Base-by-base conservation (phyloP, 2,329 filamentous ascomycete species). In the Graphilbum ipis-grandicollis region DNA sequence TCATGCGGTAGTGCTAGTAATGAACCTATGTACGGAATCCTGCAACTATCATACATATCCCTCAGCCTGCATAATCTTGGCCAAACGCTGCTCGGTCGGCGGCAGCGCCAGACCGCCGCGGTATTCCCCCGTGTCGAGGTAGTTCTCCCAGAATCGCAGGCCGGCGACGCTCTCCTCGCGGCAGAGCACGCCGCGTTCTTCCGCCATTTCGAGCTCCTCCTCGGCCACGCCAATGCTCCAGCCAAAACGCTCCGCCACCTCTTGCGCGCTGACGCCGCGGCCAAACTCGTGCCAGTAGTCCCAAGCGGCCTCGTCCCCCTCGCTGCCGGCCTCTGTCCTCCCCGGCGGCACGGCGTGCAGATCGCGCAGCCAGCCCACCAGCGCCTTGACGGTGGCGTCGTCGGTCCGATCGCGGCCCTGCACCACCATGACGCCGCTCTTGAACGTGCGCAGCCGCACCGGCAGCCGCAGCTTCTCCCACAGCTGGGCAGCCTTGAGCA, bases 211-310 rank as follows among this genome's bases (percentile, higher is more conserved):
- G 12, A 98, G 65, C 58, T 98, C 90, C 54, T 96, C 90, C 41
- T 79, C 81, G 1, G 90, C 90, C 18, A 98, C 88, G 9, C 90
- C 90, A 8, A 98, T 79, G 52, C 90, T 96, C 90, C 90, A 98
- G 6, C 86, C 83, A 56, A 98, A 98, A 35, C 74, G 66, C 54
- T 92, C 82, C 0, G 90, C 90, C 0, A 75, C 73, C 50, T 96
- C 86, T 51, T 90, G 82, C 2, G 85, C 84, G 13, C 85, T 94
- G 21, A 96, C 76, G 9, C 90, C 85, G 39, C 77, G 70, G 0
- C 90, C 86, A 53, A 84, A 94, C 30, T 63, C 49, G 33, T 64
- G 65, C 79, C 78, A 83, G n/a, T n/a, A n/a, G 48, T 92, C 77
- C 81, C 81, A 90, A n/a, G n/a, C n/a, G 0, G 65, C 47, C 25